Conservation (phyloP, 352 stramenopile species). For the Phytophthora cryptogea region DNA sequence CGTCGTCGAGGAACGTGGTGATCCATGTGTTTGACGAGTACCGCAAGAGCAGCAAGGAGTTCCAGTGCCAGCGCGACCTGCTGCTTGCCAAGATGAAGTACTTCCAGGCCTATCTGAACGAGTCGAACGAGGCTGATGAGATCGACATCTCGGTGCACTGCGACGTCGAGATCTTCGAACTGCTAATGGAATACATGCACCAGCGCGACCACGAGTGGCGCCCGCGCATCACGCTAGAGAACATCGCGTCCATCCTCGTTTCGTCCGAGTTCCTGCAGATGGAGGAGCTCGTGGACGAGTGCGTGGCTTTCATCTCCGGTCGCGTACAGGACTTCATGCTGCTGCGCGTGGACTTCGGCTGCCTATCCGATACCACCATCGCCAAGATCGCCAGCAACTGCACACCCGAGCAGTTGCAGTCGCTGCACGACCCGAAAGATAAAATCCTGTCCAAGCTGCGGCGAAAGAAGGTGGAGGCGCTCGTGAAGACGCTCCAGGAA, state of each 20-base stretch:
- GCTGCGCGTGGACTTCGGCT: slow-evolving; percentile 87
- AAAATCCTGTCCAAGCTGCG: slow-evolving; percentile 88
- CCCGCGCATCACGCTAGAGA: slow-evolving; percentile 66
- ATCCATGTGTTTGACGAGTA: slow-evolving; percentile 93
- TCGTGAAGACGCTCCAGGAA: slow-evolving; percentile 47
- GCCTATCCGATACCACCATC: slow-evolving; percentile 78
- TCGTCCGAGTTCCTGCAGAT: slow-evolving; percentile 93
- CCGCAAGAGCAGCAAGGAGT: slow-evolving; percentile 86
- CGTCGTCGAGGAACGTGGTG: slow-evolving; percentile 52
- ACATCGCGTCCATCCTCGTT: slow-evolving; percentile 88
- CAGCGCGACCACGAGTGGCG: slow-evolving; percentile 49
- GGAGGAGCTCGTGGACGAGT: slow-evolving; percentile 86
- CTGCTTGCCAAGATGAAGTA: slow-evolving; percentile 92
- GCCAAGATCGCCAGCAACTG: slow-evolving; percentile 70
- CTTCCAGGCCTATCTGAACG: slow-evolving; percentile 85
- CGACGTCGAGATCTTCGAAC: slow-evolving; percentile 93
- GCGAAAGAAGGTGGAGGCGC: slow-evolving; percentile 77
- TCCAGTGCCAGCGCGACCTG: slow-evolving; percentile 77
- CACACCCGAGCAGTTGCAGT: slow-evolving; percentile 59
- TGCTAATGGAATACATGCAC: slow-evolving; percentile 91
- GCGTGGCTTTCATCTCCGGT: slow-evolving; percentile 72
- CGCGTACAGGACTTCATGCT: slow-evolving; percentile 83
- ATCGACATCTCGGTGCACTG: slow-evolving; percentile 94
- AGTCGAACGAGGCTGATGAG: slow-evolving; percentile 83
- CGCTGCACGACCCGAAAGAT: slow-evolving; percentile 81